Evolutionary conservation across 2,329 filamentous ascomycete genomes (phyloP), one percentile per base, ranked within the genome.

Genomic region (Nothophoma quercina): DNA sequence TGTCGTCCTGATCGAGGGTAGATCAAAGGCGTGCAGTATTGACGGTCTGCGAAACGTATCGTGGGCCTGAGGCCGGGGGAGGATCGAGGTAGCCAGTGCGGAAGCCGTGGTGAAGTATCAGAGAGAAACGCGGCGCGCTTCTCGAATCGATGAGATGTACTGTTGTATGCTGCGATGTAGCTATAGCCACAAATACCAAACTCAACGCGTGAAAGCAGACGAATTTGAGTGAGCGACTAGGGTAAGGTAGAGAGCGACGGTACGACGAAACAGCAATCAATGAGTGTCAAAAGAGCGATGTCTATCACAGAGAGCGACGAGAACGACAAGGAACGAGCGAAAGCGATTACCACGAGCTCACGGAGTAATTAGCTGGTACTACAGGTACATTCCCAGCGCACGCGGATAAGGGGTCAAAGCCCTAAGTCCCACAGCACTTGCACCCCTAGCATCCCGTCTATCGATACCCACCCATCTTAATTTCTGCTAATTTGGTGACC

Each of bases 61-160:
- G 72, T 83, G 79, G 79, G 82, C 79, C 78, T 83, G 79, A 61
- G 83, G 81, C 81, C 81, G 78, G 68, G 83, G 85, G 52, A 85
- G 77, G 69, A 84, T 73, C 26, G 73, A 76, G 68, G 81, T 79
- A 75, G 82, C 82, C 74, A 85, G 81, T 69, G 82, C 81, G 75
- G 81, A 85, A 77, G 83, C 79, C 80, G 80, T 83, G 65, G 42
- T 75, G 66, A 34, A 50, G 57, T 63, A 63, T 26, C 51, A 51
- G 38, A 56, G 70, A 74, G 71, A 73, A 72, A 75, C 71, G 71
- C 68, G 58, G 59, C 51, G 44, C 70, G 69, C 66, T 65, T 60
- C 72, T 73, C 67, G 51, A 54, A 40, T 38, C 35, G 49, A 41
- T 36, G 19, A 33, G 42, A 38, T 56, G 39, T 44, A 36, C 25